Base-by-base conservation (phyloP, 2,329 filamentous ascomycete species). In the Sclerotinia sclerotiorum region DNA sequence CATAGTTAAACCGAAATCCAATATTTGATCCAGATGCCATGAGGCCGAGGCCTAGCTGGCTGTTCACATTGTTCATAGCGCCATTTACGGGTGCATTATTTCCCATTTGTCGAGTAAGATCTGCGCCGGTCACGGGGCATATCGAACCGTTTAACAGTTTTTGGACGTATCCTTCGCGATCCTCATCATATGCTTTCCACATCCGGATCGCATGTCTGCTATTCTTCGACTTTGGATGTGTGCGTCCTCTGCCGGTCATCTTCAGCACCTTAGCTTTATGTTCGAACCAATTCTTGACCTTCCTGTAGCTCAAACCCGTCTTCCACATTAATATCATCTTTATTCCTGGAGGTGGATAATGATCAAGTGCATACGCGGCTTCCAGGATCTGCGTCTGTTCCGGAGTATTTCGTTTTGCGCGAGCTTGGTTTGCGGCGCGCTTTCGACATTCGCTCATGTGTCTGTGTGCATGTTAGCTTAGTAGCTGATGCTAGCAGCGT, bases 201-300 rank as follows among this genome's bases (percentile, higher is more conserved):
- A 65, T 55, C 15, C 29, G 19, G n/a, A 49, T 44, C 1, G 49
- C 39, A 21, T 44, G 8, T 54, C 17, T 65, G 3, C 42, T 55
- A 17, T 5, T 10, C 10, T 17, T 21, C n/a, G 29, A 0, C 10
- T 49, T 10, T 1, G 11, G 4, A 44, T 2, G 13, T 24, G 0
- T n/a, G 21, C 27, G 21, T 11, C 2, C 13, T n/a, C 21, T 29
- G 29, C 29, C 10, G 5, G n/a, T 2, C 24, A 24, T 49, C 29
- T 27, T 62, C 8, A 51, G 4, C 19, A 39, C 19, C 15, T 51
- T 62, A 0, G 60, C 60, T 32, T 62, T 62, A 39, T 62, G 46
- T 27, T 62, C 60, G 46, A 27, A 51, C 60, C 60, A 62, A 39
- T 62, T 51, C 15, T 62, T 62, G 6, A 62, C 2, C 29, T 62